Evolutionary conservation across 495 filamentous ascomycete genomes (phyloP).

Genomic region (Neurospora sp.): DNA sequence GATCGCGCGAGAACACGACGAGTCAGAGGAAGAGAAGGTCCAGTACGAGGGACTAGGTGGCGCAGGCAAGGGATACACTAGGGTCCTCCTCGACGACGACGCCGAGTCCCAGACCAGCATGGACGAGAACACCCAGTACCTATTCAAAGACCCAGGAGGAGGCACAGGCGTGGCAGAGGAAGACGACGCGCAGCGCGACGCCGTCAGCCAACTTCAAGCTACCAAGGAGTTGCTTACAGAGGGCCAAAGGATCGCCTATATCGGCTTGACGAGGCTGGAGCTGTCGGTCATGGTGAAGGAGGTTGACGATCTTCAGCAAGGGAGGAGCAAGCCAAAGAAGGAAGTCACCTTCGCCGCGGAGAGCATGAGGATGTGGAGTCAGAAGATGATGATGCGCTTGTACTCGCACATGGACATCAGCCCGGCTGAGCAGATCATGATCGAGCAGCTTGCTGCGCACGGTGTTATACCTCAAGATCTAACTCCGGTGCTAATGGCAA

Average conservation of each 20-base stretch:
- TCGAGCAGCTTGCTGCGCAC: constrained; percentile 90
- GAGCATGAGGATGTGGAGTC: constrained; percentile 86
- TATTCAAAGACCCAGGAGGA: constrained; percentile 63
- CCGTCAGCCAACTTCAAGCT: constrained; percentile 81
- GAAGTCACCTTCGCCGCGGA: constrained; percentile 57
- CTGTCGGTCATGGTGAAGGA: constrained; percentile 68
- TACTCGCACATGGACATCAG: constrained; percentile 96
- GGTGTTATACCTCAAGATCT: constrained; percentile 79
- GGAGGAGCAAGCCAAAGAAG: constrained; percentile 50
- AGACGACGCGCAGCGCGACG: constrained; percentile 74
- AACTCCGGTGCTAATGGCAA: constrained; percentile 79
- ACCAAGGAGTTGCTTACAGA: constrained; percentile 95
- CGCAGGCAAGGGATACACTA: constrained; percentile 88
- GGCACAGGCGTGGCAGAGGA: constrained; percentile 51
- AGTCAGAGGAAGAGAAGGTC: constrained; percentile 61
- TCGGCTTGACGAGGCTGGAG: constrained; percentile 72
- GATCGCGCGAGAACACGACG: constrained; percentile 64
- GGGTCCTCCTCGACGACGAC: constrained; percentile 89
- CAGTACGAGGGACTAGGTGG: constrained; percentile 70
- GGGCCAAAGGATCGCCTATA: constrained; percentile 92
- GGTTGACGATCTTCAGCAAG: constrained; percentile 44
- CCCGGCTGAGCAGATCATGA: constrained; percentile 90
- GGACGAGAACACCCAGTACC: constrained; percentile 94
- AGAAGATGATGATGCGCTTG: constrained; percentile 90
- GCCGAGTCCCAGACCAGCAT: constrained; percentile 86